phyloP scores from a whole-genome alignment of 2,329 filamentous ascomycete genomes.

The Fusarium sp. region DNA sequence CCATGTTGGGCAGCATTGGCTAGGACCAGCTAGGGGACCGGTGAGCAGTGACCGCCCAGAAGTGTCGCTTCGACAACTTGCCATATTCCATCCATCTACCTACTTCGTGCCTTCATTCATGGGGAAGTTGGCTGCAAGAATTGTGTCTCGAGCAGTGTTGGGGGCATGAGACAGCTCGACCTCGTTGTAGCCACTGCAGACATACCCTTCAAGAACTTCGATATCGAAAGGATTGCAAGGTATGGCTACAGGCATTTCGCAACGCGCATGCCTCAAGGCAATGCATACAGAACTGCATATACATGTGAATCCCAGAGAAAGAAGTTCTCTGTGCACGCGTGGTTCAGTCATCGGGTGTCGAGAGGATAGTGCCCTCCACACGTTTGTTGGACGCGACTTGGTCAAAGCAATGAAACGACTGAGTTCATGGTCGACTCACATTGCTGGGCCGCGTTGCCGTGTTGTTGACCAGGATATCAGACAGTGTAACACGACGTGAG shows the following conservation, averaged over 20 bases:
- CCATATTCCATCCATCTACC: too few relatives aligned
- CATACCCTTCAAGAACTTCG: background rate
- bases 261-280: background rate
- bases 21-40: conserved; percentile 57
- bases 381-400: conserved; percentile 51
- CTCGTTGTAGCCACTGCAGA: background rate
- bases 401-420: background rate
- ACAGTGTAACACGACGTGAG: conserved; percentile 57
- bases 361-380: conserved; percentile 63
- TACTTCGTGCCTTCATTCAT: too few relatives aligned
- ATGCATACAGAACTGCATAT: background rate
- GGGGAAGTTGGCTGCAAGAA: conserved; percentile 52
- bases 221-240: background rate
- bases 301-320: background rate
- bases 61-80: too few relatives aligned
- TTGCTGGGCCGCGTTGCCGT: conserved; percentile 48
- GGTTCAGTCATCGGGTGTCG: conserved; percentile 59
- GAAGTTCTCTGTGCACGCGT: background rate
- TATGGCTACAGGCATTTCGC: background rate
- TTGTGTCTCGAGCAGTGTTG: background rate
- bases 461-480: conserved; percentile 65
- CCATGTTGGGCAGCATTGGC: conserved; percentile 62
- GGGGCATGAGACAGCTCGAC: background rate
- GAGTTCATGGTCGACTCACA: background rate
- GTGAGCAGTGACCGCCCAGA: too few relatives aligned